Percentiles rank a stretch among this genome's conserved stretches.
Evolutionary conservation across 2,329 filamentous ascomycete genomes (phyloP).

Genomic region (Eutypella sp.): DNA sequence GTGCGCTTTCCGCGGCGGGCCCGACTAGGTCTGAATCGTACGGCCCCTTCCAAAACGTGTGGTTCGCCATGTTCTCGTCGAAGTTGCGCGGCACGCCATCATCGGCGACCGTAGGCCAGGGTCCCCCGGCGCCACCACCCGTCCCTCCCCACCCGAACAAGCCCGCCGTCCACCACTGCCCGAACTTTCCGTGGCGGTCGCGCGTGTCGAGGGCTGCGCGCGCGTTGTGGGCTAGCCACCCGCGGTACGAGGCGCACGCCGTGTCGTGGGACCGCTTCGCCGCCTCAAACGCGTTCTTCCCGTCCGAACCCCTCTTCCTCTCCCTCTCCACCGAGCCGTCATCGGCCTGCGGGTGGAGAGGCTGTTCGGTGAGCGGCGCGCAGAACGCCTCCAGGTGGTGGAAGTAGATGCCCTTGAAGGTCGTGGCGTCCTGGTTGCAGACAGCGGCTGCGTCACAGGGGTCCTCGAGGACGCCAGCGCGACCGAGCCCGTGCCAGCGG

Average conservation of each 20-base stretch:
- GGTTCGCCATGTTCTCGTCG: conserved; percentile 31
- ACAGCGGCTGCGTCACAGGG: conserved; percentile 67
- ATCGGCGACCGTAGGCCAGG: conserved; percentile 26
- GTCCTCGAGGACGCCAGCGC: conserved; percentile 78
- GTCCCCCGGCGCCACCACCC: conserved; percentile 4
- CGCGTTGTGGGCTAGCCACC: conserved; percentile 78
- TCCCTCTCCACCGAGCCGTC: conserved; percentile 19
- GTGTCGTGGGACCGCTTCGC: conserved; percentile 44
- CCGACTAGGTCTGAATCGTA: conserved; percentile 13
- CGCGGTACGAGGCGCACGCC: conserved; percentile 60
- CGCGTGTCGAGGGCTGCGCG: conserved; percentile 66
- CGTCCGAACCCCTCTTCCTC: conserved; percentile 25
- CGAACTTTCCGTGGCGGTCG: conserved; percentile 65
- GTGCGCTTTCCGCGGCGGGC: too few relatives aligned
- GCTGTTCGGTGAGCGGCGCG: conserved; percentile 52
- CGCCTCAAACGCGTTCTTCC: conserved; percentile 23
- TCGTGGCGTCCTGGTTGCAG: conserved; percentile 81
- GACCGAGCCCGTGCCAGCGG: conserved; percentile 70
- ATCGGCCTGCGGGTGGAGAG: too few relatives aligned
- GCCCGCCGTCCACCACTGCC: conserved; percentile 78
- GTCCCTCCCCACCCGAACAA: conserved; percentile 31
- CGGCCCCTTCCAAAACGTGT: conserved; percentile 45
- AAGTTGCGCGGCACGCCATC: conserved; percentile 35
- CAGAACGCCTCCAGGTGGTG: conserved; percentile 83
- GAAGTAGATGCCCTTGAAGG: conserved; percentile 94